Conservation (phyloP, 768 basidiomycete species). For the Mycena albidolilacea region DNA sequence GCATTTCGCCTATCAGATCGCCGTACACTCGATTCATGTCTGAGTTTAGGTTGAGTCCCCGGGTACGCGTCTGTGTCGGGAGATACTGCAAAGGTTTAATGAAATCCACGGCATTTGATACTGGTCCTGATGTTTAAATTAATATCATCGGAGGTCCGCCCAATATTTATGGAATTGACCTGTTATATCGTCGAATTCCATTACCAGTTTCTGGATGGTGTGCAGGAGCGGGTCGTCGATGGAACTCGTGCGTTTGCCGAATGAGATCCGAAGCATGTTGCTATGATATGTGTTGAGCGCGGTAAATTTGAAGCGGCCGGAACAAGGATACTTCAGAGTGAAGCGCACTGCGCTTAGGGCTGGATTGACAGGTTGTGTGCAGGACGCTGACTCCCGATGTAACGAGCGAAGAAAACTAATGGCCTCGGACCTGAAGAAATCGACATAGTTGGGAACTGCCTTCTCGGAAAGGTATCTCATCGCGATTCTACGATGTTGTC, state of each 20-base stretch:
- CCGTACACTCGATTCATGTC: conserved; percentile 1
- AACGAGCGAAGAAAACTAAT: background rate
- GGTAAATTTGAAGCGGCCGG: background rate
- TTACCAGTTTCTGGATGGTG: background rate
- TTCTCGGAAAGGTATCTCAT: conserved; percentile 4
- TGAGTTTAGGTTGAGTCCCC: background rate
- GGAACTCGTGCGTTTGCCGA: background rate
- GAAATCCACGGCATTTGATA: background rate
- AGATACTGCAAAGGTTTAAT: background rate
- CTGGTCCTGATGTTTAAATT: background rate
- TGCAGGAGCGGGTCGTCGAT: conserved; percentile 1
- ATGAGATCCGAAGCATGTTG: conserved; percentile 2
- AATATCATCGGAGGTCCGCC: background rate
- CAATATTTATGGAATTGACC: background rate
- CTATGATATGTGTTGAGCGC: background rate
- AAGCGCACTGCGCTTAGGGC: conserved; percentile 5
- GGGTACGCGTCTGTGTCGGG: background rate
- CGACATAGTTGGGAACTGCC: conserved; percentile 1
- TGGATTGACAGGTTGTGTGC: background rate
- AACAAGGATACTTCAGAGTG: background rate
- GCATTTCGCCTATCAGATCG: background rate
- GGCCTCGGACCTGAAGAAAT: background rate
- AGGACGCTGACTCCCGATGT: background rate
- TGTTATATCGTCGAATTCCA: conserved; percentile 5
- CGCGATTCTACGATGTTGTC: background rate